phyloP scores from a whole-genome alignment of 441 rosid species.

The Adansonia gregorii region DNA sequence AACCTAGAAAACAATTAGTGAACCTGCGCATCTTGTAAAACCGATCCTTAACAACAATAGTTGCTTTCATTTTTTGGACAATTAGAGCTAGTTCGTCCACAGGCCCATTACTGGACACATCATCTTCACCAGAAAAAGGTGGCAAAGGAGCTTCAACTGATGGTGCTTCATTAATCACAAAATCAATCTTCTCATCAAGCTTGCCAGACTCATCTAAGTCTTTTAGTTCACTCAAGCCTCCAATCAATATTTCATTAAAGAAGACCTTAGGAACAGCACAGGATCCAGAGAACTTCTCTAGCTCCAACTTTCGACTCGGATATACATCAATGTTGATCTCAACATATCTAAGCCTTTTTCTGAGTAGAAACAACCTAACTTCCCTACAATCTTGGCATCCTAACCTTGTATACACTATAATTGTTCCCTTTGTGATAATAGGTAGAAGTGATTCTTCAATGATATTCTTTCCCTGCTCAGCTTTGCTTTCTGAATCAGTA shows the following conservation, averaged over 20 bases:
- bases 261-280: conserved; percentile 70
- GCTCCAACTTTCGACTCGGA: conserved; percentile 69
- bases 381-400: conserved; percentile 66
- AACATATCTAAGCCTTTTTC: conserved; percentile 67
- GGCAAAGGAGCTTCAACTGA: conserved; percentile 71
- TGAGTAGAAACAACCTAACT: conserved; percentile 59
- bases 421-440: conserved; percentile 65
- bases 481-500: conserved; percentile 42
- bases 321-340: conserved; percentile 83
- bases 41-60: conserved; percentile 66
- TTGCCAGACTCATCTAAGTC: conserved; percentile 62
- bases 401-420: conserved; percentile 69
- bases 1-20: conserved; percentile 69
- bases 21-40: conserved; percentile 76
- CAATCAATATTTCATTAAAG: conserved; percentile 71
- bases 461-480: conserved; percentile 35
- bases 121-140: conserved; percentile 92
- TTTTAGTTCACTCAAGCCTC: conserved; percentile 65
- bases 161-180: conserved; percentile 58
- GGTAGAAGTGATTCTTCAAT: conserved; percentile 42
- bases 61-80: conserved; percentile 74
- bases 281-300: conserved; percentile 70
- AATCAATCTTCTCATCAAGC: conserved; percentile 73
- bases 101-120: conserved; percentile 57
- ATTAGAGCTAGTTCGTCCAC: conserved; percentile 78